phyloP scores from a whole-genome alignment of 176 grass and related monocot species.

The Puccinellia tenuiflora region DNA sequence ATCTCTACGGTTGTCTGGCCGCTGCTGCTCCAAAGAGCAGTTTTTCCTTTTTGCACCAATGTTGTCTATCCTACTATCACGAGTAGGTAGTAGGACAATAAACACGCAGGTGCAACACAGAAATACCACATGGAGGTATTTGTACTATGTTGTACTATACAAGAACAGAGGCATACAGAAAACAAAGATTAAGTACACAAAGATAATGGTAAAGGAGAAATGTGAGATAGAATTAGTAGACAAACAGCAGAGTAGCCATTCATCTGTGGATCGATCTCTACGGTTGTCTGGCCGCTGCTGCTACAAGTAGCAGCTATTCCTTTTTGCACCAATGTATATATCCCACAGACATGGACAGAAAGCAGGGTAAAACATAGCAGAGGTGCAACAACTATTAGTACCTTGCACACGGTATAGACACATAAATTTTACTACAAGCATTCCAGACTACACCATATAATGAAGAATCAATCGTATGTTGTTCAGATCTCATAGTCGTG shows the following conservation, averaged over 20 bases:
- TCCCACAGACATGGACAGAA: conserved; percentile 25
- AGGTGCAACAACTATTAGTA: conserved; percentile 14
- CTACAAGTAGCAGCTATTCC: conserved; percentile 34
- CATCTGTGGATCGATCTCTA: conserved; percentile 78
- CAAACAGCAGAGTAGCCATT: conserved; percentile 36
- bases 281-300: conserved; percentile 70
- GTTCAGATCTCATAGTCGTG: neutral
- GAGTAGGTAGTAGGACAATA: conserved; percentile 15
- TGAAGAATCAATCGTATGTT: neutral
- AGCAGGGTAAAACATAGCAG: conserved; percentile 20
- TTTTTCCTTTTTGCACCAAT: conserved; percentile 51
- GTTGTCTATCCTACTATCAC: conserved; percentile 34
- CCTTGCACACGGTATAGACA: neutral
- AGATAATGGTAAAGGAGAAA: neutral
- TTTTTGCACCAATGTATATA: conserved; percentile 46
- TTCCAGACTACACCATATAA: neutral
- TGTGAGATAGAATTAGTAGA: conserved; percentile 82
- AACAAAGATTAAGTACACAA: accelerated
- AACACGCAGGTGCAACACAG: conserved; percentile 15
- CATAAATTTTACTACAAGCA: neutral
- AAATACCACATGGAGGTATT: neutral
- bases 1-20: conserved; percentile 80
- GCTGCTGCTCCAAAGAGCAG: conserved; percentile 26
- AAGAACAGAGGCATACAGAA: neutral
- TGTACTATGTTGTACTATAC: neutral